Evolutionary conservation across 306 rosid species (phyloP), one percentile per base, ranked within the genome.

Genomic region (Quercus ilex): DNA sequence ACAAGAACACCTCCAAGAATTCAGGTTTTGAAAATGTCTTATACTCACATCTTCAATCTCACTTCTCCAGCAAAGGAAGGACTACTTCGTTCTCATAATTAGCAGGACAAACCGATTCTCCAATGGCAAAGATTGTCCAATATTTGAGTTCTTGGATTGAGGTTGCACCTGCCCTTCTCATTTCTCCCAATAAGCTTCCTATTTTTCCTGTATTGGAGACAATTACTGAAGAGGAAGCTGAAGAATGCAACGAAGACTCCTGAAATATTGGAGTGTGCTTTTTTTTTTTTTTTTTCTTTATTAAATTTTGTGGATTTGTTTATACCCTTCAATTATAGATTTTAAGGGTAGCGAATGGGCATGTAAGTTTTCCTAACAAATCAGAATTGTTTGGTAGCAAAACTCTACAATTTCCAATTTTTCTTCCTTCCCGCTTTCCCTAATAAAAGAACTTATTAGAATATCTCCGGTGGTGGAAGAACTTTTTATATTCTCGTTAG

Each of bases 191-290:
- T 30, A 30, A 30, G 80, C 77, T 78, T 57, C 87, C 91, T n/a
- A 75, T 55, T 67, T 62, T 82, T 69, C 91, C 97, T 49, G 25
- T 28, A 1, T 73, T 90, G 64, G 97, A 87, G 81, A 85, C 94
- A 63, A 90, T 90, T 59, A 25, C 51, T 0, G 94, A 92, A 80
- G 94, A 92, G 62, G 90, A 85, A 57, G 70, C 21, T 6, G 81
- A 77, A 33, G 79, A 83, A 55, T 11, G 55, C 43, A 82, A 53
- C 3, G 31, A 83, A 18, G 80, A 79, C 13, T 43, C 35, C 25
- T 30, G 11, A 28, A 57, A 59, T 38, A 23, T 41, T 33, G 31
- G 23, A 14, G 4, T 52, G 12, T 11, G 3, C 25, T 12, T 30
- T 4, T 5, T 21, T 30, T 41, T 31, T 31, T 20, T 52, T 38